Evolutionary conservation across 2,329 filamentous ascomycete genomes (phyloP).

Genomic region (Penicillium paneum): DNA sequence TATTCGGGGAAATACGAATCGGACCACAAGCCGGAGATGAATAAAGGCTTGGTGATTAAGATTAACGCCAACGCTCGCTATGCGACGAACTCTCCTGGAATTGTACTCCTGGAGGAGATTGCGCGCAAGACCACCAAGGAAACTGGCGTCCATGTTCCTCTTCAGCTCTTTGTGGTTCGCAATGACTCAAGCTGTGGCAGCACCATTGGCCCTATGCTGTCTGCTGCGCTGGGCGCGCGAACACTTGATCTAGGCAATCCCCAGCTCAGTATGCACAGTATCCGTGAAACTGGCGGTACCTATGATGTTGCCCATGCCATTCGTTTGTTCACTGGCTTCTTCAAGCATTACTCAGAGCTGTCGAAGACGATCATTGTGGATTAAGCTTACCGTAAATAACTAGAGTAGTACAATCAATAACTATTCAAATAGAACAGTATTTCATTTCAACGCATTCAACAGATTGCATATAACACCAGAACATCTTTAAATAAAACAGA

Average conservation of each 20-base stretch:
- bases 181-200: slow-evolving; percentile 94
- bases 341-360: slow-evolving; percentile 75
- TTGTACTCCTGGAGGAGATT: slow-evolving; percentile 85
- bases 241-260: slow-evolving; percentile 93
- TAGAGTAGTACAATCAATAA: background rate
- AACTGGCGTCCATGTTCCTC: slow-evolving; percentile 68
- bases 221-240: slow-evolving; percentile 77
- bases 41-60: slow-evolving; percentile 95
- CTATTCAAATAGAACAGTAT: background rate
- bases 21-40: slow-evolving; percentile 90
- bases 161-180: slow-evolving; percentile 93
- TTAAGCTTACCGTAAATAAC: slow-evolving; percentile 40
- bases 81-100: slow-evolving; percentile 92
- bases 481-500: background rate
- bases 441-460: background rate
- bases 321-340: slow-evolving; percentile 82
- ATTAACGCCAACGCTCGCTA: slow-evolving; percentile 97
- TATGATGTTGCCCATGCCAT: slow-evolving; percentile 85
- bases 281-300: slow-evolving; percentile 85
- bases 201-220: slow-evolving; percentile 96
- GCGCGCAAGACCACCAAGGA: slow-evolving; percentile 59
- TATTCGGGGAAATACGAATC: slow-evolving; percentile 88
- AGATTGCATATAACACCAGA: background rate
- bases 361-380: slow-evolving; percentile 83
- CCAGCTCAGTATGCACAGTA: slow-evolving; percentile 95